These are phyloP conservation scores for Puccinellia tenuiflora DNA, from an alignment of 176 grass and related monocot genomes.

Conservation along the genomic window DNA sequence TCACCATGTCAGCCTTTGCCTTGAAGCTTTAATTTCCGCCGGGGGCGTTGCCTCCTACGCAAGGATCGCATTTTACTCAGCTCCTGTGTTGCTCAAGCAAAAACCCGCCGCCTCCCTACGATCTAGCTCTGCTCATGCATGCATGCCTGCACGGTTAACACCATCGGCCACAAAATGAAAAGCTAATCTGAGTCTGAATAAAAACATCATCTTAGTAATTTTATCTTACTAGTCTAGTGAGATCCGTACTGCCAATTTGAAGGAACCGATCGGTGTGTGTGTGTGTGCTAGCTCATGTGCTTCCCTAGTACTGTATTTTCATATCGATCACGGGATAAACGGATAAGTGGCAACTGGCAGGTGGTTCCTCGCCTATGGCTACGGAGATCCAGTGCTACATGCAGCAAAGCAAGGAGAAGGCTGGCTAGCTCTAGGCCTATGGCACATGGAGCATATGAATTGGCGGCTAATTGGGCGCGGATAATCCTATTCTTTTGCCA, in stretches of 20 bases:
- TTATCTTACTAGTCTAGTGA: not conserved
- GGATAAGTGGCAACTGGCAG: not conserved
- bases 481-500: constrained; percentile 22
- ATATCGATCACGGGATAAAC: constrained; percentile 2
- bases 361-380: constrained; percentile 1
- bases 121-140: too few relatives aligned
- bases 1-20: not conserved
- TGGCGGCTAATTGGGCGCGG: not conserved
- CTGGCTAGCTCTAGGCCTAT: too few relatives aligned
- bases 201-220: not conserved
- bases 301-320: too few relatives aligned
- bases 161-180: too few relatives aligned
- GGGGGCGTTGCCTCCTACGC: constrained; percentile 11
- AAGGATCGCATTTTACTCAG: constrained; percentile 2
- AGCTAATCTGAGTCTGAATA: not conserved
- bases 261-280: too few relatives aligned
- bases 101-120: not conserved
- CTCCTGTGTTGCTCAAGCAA: constrained; percentile 1
- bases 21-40: constrained; percentile 7
- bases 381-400: not conserved
- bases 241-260: not conserved
- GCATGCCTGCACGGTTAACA: too few relatives aligned
- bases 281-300: too few relatives aligned
- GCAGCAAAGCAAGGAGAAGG: not conserved
- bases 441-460: constrained; percentile 9